Evolutionary conservation across 2,329 filamentous ascomycete genomes (phyloP).

Genomic region (Penicillium sp.): DNA sequence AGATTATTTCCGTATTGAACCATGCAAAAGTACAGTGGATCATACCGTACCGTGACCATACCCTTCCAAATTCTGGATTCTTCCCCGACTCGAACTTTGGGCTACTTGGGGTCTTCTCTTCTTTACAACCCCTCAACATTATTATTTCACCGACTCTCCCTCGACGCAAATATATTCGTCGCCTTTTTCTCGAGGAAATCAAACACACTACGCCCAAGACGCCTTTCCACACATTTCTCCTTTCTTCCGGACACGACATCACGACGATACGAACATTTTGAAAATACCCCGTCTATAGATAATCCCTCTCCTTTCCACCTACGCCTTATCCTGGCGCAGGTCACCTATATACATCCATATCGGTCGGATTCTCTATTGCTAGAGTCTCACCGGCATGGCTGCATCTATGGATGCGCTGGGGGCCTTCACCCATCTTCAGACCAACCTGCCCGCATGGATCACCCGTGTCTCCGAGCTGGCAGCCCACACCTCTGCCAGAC

Average conservation of each 20-base stretch:
- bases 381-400: background rate
- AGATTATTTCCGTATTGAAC: background rate
- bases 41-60: background rate
- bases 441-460: conserved; percentile 49
- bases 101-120: background rate
- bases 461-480: conserved; percentile 44
- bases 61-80: conserved; percentile 1
- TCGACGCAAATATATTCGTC: background rate
- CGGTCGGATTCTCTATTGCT: background rate
- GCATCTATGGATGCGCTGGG: conserved; percentile 43
- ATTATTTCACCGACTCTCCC: background rate
- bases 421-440: conserved; percentile 46
- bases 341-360: background rate
- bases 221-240: background rate
- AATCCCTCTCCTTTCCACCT: background rate
- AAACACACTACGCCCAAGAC: background rate
- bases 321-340: background rate
- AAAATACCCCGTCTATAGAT: background rate
- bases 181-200: background rate
- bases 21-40: background rate
- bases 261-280: conserved; percentile 1
- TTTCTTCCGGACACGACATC: background rate
- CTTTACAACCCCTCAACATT: background rate
- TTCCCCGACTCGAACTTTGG: background rate
- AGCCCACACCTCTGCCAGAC: conserved; percentile 40